Percentiles rank a stretch among this genome's conserved stretches.
phyloP scores from a whole-genome alignment of 2,329 filamentous ascomycete species.

The Hirsutella thompsonii region DNA sequence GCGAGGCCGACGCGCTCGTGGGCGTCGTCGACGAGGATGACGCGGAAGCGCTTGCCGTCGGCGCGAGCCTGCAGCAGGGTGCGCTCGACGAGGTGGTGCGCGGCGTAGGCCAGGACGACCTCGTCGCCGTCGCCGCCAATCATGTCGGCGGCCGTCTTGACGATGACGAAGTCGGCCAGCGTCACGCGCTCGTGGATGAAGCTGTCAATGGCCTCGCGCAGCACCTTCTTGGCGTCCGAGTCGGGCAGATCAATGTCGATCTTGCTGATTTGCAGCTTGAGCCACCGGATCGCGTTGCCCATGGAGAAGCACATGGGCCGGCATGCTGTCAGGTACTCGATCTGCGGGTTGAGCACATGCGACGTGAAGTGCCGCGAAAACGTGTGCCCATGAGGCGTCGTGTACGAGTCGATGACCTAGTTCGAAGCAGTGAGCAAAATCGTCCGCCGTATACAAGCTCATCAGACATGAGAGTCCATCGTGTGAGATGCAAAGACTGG shows the following conservation, averaged over 20 bases:
- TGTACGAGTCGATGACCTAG: slow-evolving; percentile 85
- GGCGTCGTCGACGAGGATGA: slow-evolving; percentile 69
- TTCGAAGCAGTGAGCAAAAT: neutral
- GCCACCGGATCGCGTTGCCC: slow-evolving; percentile 89
- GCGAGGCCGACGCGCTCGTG: slow-evolving; percentile 37
- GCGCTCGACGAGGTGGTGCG: slow-evolving; percentile 75
- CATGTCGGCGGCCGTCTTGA: slow-evolving; percentile 58
- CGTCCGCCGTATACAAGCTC: no score
- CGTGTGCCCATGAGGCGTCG: slow-evolving; percentile 71
- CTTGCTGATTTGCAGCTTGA: slow-evolving; percentile 85
- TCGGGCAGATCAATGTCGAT: slow-evolving; percentile 81
- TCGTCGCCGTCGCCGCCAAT: slow-evolving; percentile 65
- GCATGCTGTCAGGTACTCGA: slow-evolving; percentile 86
- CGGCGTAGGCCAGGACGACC: slow-evolving; percentile 75
- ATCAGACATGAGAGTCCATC: no score
- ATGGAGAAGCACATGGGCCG: slow-evolving; percentile 94
- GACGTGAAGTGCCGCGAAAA: slow-evolving; percentile 84
- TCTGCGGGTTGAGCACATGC: slow-evolving; percentile 85
- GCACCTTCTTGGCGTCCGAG: slow-evolving; percentile 62
- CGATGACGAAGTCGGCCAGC: slow-evolving; percentile 76
- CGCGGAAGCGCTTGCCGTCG: slow-evolving; percentile 62
- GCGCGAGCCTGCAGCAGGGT: slow-evolving; percentile 62
- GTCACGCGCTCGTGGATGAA: slow-evolving; percentile 87
- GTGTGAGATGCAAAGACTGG: no score
- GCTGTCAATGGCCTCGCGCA: slow-evolving; percentile 71